Evolutionary conservation across 1,284 basidiomycete genomes (phyloP).

Genomic region (Xerocomus cyaneibrunnescens): DNA sequence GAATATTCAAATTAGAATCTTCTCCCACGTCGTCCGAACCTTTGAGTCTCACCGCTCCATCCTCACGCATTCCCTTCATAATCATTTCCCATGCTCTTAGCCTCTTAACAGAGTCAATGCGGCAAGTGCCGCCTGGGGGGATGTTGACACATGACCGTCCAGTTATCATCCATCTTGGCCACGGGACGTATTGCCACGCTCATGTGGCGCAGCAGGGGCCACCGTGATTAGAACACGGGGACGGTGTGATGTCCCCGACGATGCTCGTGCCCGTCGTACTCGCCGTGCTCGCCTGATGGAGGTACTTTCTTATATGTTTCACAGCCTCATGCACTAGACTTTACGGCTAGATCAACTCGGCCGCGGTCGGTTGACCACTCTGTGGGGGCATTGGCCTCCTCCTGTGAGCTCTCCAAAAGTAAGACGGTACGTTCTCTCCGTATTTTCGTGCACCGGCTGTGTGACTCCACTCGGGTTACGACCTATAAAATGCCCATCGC

Average conservation of each 20-base stretch:
- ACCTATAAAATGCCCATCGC: background rate
- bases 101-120: no score
- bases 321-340: background rate
- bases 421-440: background rate
- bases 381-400: background rate
- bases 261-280: background rate
- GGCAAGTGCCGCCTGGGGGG: no score
- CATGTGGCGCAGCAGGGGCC: no score
- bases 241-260: background rate
- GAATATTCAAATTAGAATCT: no score
- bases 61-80: no score
- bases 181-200: no score
- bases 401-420: background rate
- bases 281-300: no score
- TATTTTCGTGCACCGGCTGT: background rate
- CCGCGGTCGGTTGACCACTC: constrained; percentile 9
- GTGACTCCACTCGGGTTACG: background rate
- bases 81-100: no score
- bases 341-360: constrained; percentile 7
- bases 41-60: no score
- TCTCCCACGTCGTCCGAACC: no score
- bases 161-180: no score
- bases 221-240: background rate
- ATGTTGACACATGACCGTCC: no score
- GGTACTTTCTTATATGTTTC: background rate